Base-by-base conservation (phyloP, 441 rosid genomes). In the Mallotus repandus region DNA sequence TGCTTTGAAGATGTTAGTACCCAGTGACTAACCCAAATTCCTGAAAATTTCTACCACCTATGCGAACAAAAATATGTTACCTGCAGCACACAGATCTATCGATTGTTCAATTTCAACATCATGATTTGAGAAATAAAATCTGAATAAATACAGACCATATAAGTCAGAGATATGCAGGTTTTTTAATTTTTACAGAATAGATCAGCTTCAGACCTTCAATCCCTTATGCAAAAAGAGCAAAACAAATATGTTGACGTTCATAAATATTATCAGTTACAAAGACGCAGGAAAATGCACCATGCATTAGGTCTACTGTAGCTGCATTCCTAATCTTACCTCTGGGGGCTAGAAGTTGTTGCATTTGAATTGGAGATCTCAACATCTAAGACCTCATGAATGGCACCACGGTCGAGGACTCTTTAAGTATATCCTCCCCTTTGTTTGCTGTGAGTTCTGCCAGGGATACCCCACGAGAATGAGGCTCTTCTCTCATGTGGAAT, bases 401-500 rank as follows among this genome's bases (percentile, higher is more conserved):
- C 89, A 74, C 94, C 91, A 13, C 89, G 87, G n/a, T 61, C 75
- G 43, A 92, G 89, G 49, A 90, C 91, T 21, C 81, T 29, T 25
- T 73, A 3, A 90, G 82, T 19, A 86, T 87, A 55, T 79, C 84
- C 4, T 70, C 84, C 32, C 84, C 90, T 74, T 86, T 83, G 6
- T 80, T 62, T 4, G 71, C 76, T 16, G 79, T 72, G 14, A 90
- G 78, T 71, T 89, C 88, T 2, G 70, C 81, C 46, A 92, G 74
- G 25, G 85, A 81, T 15, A 87, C 84, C 57, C 53, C 71, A 21
- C 89, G 85, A 4, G 85, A 84, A 21, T 79, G 85, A 10, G 76
- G 78, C 69, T 89, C 91, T 2, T 92, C 94, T 70, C 84, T 81
- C 94, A 86, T 84, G 19, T 90, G 81, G 79, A 84, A 86, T 66